These are phyloP conservation scores for Cyphellophora attinorum DNA, from an alignment of 2,329 filamentous ascomycete species.

Conservation along the genomic window DNA sequence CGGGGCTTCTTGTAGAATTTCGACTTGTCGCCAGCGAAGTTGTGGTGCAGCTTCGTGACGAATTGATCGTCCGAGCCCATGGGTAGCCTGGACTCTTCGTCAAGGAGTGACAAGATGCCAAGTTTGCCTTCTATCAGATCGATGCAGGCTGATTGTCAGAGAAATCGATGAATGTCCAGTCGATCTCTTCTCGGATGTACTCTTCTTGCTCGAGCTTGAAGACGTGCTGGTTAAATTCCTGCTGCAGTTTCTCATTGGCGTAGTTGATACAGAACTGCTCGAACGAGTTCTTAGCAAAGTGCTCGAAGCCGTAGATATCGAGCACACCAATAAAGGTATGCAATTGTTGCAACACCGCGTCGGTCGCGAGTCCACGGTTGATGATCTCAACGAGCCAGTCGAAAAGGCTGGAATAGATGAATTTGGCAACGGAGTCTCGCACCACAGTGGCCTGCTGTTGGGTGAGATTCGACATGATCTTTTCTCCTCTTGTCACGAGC, in stretches of 20 bases:
- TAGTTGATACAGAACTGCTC: conserved; percentile 99
- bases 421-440: conserved; percentile 94
- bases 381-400: conserved; percentile 99
- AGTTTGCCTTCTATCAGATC: conserved; percentile 96
- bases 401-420: conserved; percentile 95
- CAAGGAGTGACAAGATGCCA: conserved; percentile 80
- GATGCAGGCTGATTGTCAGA: conserved; percentile 99
- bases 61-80: conserved; percentile 98
- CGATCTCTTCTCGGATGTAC: conserved; percentile 89
- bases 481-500: conserved; percentile 88
- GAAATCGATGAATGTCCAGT: conserved; percentile 99
- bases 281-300: conserved; percentile 99
- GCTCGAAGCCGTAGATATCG: conserved; percentile 98
- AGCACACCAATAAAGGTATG: conserved; percentile 92
- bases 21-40: conserved; percentile 82
- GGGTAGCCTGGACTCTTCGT: conserved; percentile 91
- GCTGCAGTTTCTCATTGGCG: conserved; percentile 96
- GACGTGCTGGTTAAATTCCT: conserved; percentile 98
- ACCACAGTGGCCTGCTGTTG: conserved; percentile 91
- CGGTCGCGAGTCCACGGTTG: conserved; percentile 80
- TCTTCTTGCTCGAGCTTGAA: conserved; percentile 99
- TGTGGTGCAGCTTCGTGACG: conserved; percentile 89
- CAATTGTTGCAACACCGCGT: conserved; percentile 73
- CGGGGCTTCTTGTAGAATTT: conserved; percentile 98
- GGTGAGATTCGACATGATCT: conserved; percentile 91